These are phyloP conservation scores for Sporisorium iseilematis-ciliati DNA, from an alignment of 1,284 basidiomycete genomes.

Conservation along the genomic window DNA sequence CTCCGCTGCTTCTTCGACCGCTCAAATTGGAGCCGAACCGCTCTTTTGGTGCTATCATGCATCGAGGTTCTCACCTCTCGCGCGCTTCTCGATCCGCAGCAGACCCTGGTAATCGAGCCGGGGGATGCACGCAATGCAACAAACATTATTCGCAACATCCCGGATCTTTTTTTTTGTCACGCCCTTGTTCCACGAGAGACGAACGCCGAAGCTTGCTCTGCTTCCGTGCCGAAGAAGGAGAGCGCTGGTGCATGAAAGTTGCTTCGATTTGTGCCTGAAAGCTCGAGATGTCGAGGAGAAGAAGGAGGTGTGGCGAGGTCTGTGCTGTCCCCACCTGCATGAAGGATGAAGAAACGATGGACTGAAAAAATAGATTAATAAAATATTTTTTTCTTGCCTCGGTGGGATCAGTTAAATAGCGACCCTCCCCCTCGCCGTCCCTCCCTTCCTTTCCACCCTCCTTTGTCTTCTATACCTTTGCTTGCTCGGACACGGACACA, in stretches of 20 bases:
- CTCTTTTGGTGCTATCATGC: background rate
- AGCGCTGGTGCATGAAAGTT: too few species aligned
- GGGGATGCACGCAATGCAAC: slow-evolving; percentile 8
- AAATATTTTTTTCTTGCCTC: background rate
- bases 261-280: slow-evolving; percentile 7
- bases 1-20: background rate
- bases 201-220: background rate
- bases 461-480: background rate
- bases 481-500: background rate
- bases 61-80: background rate
- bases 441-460: background rate
- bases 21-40: background rate
- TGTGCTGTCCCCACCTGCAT: background rate
- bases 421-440: slow-evolving; percentile 2
- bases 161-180: background rate
- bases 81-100: slow-evolving; percentile 1
- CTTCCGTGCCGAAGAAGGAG: background rate
- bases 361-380: background rate
- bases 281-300: too few species aligned
- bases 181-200: background rate
- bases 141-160: slow-evolving; percentile 14
- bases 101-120: background rate
- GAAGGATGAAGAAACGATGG: background rate
- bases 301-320: background rate
- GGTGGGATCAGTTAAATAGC: slow-evolving; percentile 11